Base-by-base conservation (phyloP, 805 yeast genomes). In the Candida michaelii region DNA sequence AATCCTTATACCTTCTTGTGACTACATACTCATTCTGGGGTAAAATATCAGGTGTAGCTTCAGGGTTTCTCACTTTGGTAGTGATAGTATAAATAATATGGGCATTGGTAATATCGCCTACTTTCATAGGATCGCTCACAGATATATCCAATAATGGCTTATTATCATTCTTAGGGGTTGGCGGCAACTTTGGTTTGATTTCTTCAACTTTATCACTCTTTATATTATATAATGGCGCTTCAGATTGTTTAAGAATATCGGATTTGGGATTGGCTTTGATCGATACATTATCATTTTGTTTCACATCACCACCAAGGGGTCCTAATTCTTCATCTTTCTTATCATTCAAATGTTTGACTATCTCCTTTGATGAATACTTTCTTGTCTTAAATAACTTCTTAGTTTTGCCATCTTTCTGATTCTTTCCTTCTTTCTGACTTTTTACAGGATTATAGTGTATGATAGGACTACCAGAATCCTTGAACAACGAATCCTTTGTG, bases 121-220 rank as follows among this genome's bases (percentile, higher is more conserved):
- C 90, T 59, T 87, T 89, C 51, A 82, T 75, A 0, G 98, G 98
- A 60, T 90, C 97, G 2, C 91, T 91, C 10, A 90, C 96, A 1
- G 80, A 63, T 27, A 90, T 83, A 3, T 77, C 80, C 46, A 86
- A 74, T 13, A 65, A 60, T 30, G 62, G 69, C 32, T 30, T 41
- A 14, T 19, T 17, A 24, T 36, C 36, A 49, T 45, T 29, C 23
- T 25, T 30, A 13, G 45, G 45, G 5, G 36, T 21, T 2, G 50
- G 53, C 17, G 34, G 23, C 19, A 34, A 16, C 4, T n/a, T 17
- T 21, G 31, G 17, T 25, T 25, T 27, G 7, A 15, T 30, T 3
- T 40, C 35, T 30, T 10, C 25, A 3, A 14, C 10, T 36, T 34
- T 35, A 23, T 46, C 34, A 23, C 31, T 2, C 15, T 46, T 43